phyloP scores from a whole-genome alignment of 148 eudicot genomes.

The Vaccinium darrowii region DNA sequence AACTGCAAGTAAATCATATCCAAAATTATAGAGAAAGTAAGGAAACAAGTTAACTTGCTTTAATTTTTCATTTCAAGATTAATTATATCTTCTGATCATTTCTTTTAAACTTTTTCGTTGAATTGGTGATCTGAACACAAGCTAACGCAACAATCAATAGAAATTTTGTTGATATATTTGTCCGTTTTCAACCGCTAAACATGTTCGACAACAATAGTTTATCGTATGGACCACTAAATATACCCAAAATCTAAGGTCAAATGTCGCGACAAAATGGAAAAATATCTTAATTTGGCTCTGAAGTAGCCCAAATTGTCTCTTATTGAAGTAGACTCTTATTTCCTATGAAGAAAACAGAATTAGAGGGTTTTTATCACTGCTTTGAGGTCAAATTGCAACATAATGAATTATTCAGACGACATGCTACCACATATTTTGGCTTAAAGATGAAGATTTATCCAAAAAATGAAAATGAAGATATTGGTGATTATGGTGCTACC shows the following conservation, averaged over 20 bases:
- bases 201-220: not conserved
- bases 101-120: not conserved
- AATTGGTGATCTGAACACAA: not conserved
- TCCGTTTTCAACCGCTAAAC: not conserved
- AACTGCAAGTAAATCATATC: not conserved
- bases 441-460: not conserved
- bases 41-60: not conserved
- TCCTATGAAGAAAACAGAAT: not conserved
- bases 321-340: not conserved
- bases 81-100: not conserved
- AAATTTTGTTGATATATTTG: not conserved
- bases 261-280: not conserved
- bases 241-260: not conserved
- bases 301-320: conserved; percentile 11
- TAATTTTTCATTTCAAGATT: not conserved
- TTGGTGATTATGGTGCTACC: not conserved
- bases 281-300: conserved; percentile 11
- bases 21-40: not conserved
- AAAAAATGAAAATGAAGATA: not conserved
- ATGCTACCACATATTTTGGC: not conserved
- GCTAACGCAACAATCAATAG: not conserved
- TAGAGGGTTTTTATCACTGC: not conserved
- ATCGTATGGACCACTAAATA: not conserved
- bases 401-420: not conserved
- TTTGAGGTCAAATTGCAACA: not conserved